These are phyloP conservation scores for Sclerotinia glacialis DNA, from an alignment of 2,329 filamentous ascomycete genomes.

Conservation along the genomic window DNA sequence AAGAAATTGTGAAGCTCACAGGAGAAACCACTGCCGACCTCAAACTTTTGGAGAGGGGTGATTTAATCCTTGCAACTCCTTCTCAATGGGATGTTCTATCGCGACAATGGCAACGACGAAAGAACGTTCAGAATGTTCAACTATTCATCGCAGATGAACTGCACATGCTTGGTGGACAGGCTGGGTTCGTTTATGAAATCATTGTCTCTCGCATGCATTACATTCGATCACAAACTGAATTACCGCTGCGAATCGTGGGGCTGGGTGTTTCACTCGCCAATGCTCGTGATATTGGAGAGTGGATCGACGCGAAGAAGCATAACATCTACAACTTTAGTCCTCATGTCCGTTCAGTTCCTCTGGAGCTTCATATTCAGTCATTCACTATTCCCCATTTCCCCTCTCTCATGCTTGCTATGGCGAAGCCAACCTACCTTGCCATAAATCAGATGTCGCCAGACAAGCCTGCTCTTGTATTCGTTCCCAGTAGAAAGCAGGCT, in stretches of 20 bases:
- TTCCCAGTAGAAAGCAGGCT: slow-evolving; percentile 90
- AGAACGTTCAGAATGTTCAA: slow-evolving; percentile 87
- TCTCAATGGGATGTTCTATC: slow-evolving; percentile 95
- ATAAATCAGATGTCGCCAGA: slow-evolving; percentile 84
- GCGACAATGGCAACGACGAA: slow-evolving; percentile 92
- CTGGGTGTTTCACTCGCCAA: slow-evolving; percentile 91
- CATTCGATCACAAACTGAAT: slow-evolving; percentile 83
- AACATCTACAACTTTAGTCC: slow-evolving; percentile 99
- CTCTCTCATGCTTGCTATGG: slow-evolving; percentile 98
- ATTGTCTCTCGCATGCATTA: slow-evolving; percentile 98
- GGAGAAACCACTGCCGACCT: slow-evolving; percentile 90
- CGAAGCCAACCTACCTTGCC: slow-evolving; percentile 85
- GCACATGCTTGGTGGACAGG: slow-evolving; percentile 83
- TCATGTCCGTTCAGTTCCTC: slow-evolving; percentile 78
- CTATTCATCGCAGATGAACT: slow-evolving; percentile 94
- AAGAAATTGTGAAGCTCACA: slow-evolving; percentile 87
- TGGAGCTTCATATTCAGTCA: slow-evolving; percentile 93
- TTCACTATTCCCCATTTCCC: slow-evolving; percentile 96
- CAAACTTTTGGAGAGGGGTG: slow-evolving; percentile 80
- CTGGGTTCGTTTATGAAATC: slow-evolving; percentile 90
- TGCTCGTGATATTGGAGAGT: slow-evolving; percentile 90
- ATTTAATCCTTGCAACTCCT: slow-evolving; percentile 89
- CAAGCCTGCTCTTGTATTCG: slow-evolving; percentile 87
- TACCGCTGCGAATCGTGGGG: slow-evolving; percentile 81
- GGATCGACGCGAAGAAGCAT: slow-evolving; percentile 97